phyloP scores from a whole-genome alignment of 768 basidiomycete species.

The Lactarius deliciosus region DNA sequence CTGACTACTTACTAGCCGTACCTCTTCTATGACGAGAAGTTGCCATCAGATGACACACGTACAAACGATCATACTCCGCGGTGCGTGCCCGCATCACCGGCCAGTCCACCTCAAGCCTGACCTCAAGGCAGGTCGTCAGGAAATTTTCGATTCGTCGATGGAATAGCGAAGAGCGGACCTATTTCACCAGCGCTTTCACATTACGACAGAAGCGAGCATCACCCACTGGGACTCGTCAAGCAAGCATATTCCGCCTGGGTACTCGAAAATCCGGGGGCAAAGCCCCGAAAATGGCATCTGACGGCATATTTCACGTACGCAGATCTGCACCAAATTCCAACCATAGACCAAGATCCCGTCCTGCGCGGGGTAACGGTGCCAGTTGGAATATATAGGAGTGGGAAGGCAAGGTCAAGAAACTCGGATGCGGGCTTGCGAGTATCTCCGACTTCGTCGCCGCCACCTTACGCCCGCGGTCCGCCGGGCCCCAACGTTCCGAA shows the following conservation, averaged over 20 bases:
- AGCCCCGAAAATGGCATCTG: slow-evolving; percentile 65
- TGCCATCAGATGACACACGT: slow-evolving; percentile 45
- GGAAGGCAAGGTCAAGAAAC: slow-evolving; percentile 42
- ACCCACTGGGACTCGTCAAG: slow-evolving; percentile 60
- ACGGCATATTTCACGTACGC: slow-evolving; percentile 48
- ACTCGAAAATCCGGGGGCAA: slow-evolving; percentile 42
- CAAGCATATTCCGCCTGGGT: slow-evolving; percentile 74
- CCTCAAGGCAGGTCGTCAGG: slow-evolving; percentile 31
- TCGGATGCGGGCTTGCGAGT: slow-evolving; percentile 35
- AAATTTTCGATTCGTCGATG: slow-evolving; percentile 53
- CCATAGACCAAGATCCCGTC: slow-evolving; percentile 40
- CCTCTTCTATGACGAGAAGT: slow-evolving; percentile 66
- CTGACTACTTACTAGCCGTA: slow-evolving; percentile 48
- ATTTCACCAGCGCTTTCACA: slow-evolving; percentile 57
- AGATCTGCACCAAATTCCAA: slow-evolving; percentile 41
- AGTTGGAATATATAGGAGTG: slow-evolving; percentile 42
- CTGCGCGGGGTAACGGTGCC: slow-evolving; percentile 40
- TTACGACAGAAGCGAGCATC: slow-evolving; percentile 53
- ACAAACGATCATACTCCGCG: slow-evolving; percentile 40
- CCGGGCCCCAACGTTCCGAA: slow-evolving; percentile 26
- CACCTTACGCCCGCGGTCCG: slow-evolving; percentile 31
- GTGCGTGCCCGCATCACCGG: slow-evolving; percentile 35
- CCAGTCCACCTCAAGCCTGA: slow-evolving; percentile 13
- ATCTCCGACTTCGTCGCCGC: slow-evolving; percentile 32
- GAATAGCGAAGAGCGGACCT: slow-evolving; percentile 48